Evolutionary conservation across 2,329 filamentous ascomycete genomes (phyloP), one percentile per base, ranked within the genome.

Genomic region (Aspergillus sp.): DNA sequence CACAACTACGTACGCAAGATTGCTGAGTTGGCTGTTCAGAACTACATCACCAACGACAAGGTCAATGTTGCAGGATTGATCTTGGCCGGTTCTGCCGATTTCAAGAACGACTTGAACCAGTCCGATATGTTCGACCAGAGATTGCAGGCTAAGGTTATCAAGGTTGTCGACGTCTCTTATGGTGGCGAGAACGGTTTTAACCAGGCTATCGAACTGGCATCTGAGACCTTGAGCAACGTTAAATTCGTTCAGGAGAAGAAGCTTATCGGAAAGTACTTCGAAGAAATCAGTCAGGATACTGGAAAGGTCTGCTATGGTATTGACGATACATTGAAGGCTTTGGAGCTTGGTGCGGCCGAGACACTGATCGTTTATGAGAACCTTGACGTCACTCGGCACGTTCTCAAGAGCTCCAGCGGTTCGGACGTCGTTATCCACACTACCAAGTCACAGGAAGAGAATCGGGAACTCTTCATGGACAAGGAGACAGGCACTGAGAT

Each of bases 231-330:
- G 51, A 91, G 93, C 80, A 99, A 98, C 76, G 95, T 99, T 86
- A 99, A 99, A 82, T 99, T 99, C 78, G 97, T 99, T 77, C 95
- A 99, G 81, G 95, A 99, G 86, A 99, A 99, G 90, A 99, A 97
- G 83, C 88, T 99, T 65, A 99, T 99, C 74, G 94, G 94, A 77
- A 92, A 91, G 76, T 99, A 99, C 84, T 99, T 99, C 72, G 93
- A 99, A 77, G 94, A 99, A 80, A 98, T 99, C 73, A 96, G 92
- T 77, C 92, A 96, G 80, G 95, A 99, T 75, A 96, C 90, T 55
- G 95, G 95, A 69, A 95, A 92, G 75, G 88, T 99, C 69, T 99
- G 95, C 84, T 99, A 99, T 78, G 92, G 95, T 84, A 89, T 99
- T 64, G 95, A 98, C 1, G 96, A 99, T 76, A 99, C 95, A 15